Evolutionary conservation across 2,329 filamentous ascomycete species (phyloP), one percentile per base, ranked within the genome.

Genomic region (Trematosphaeria pertusa): DNA sequence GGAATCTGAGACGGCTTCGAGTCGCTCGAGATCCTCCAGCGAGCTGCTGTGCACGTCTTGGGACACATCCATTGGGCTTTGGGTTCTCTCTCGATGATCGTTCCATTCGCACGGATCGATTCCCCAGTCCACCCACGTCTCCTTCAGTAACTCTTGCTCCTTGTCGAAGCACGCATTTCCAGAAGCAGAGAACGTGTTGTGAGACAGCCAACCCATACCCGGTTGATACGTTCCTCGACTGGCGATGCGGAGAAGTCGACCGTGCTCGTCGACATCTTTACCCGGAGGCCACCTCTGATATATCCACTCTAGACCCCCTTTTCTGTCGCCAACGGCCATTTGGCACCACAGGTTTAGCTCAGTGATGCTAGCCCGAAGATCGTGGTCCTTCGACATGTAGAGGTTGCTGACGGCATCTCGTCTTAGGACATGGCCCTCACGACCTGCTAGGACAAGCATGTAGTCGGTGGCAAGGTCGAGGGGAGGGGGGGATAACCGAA

Each of bases 301-400:
- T 60, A 96, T 89, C 93, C 95, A 99, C 61, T 93, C 89, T 34
- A 96, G 82, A 0, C 94, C 93, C 15, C 89, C 88, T 58, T 88
- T 88, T n/a, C 84, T 79, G 66, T 96, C 94, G 4, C 94, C 95
- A 8, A 99, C 85, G 0, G 88, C 91, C 73, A 97, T 91, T 69
- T 99, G 94, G 68, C 95, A 99, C 93, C 93, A 99, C 67, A 95
- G 94, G 67, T 96, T 87, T 20, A 99, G 80, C 51, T 97, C 91
- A 45, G 82, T 86, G 37, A 99, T 84, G 2, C 87, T 86, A 17
- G 87, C 90, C 43, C 94, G 86, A 10, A 99, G 75, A 67, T 99
- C 94, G 20, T 80, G 73, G 2, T 80, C 70, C 42, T 88, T 87
- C 11, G 84, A 83, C 42, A 81, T 77, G 62, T 91, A 96, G 2